phyloP scores from a whole-genome alignment of 805 yeast genomes.

The Suhomyces tanzawaensis region DNA sequence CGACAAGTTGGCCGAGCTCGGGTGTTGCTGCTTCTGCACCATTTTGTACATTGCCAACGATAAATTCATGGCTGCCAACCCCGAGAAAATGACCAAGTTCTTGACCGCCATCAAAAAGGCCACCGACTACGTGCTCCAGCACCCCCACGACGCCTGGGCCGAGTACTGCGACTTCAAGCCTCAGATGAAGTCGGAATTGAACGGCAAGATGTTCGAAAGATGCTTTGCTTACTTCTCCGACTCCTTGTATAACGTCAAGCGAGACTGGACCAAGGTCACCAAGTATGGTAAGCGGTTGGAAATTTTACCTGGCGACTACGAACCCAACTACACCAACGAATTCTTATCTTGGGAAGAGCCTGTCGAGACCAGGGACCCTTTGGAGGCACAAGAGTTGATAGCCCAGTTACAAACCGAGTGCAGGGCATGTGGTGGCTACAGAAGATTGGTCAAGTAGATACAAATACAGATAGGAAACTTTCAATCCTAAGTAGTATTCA shows the following conservation, averaged over 20 bases:
- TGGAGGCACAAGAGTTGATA: constrained; percentile 48
- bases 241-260: constrained; percentile 50
- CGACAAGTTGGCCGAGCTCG: constrained; percentile 53
- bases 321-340: constrained; percentile 51
- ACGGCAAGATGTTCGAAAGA: constrained; percentile 48
- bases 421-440: constrained; percentile 47
- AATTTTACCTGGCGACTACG: constrained; percentile 48
- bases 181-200: constrained; percentile 39
- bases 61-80: constrained; percentile 44
- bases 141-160: constrained; percentile 47
- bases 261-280: constrained; percentile 58
- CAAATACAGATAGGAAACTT: no score
- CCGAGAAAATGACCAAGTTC: constrained; percentile 44
- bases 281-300: constrained; percentile 54
- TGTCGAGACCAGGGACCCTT: constrained; percentile 42
- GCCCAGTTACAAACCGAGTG: constrained; percentile 45
- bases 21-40: constrained; percentile 60
- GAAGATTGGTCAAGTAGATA: constrained; percentile 38
- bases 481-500: no score
- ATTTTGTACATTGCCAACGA: constrained; percentile 54
- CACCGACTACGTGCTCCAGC: constrained; percentile 44
- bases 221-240: constrained; percentile 55
- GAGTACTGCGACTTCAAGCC: constrained; percentile 50
- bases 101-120: constrained; percentile 50
- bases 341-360: constrained; percentile 52